Percentiles rank a stretch among this genome's conserved stretches.
These are phyloP conservation scores for Aspergillus egyptiacus DNA, from an alignment of 495 filamentous ascomycete genomes.

Conservation along the genomic window DNA sequence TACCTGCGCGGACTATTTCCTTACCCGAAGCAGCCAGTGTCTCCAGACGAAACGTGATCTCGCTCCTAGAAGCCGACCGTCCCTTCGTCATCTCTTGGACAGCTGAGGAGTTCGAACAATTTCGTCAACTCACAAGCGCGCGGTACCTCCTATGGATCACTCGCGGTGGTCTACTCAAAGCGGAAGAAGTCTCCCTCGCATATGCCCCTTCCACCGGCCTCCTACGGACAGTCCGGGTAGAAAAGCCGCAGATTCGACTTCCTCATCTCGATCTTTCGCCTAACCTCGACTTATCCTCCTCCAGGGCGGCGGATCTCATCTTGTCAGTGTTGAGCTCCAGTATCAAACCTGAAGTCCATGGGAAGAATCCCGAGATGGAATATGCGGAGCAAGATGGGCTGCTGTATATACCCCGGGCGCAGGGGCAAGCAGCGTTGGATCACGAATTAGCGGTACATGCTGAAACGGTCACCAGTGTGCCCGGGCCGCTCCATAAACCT, in stretches of 20 bases:
- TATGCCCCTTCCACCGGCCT: slow-evolving; percentile 18
- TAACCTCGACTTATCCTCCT: too few relatives aligned
- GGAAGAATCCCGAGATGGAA: not conserved
- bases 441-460: not conserved
- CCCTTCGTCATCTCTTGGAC: too few relatives aligned
- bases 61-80: too few relatives aligned
- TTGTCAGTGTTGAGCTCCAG: not conserved
- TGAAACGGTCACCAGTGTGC: not conserved
- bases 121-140: not conserved
- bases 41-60: too few relatives aligned
- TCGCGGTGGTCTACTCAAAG: slow-evolving; percentile 3
- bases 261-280: not conserved
- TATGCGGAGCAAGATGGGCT: not conserved
- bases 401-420: not conserved
- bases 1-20: too few relatives aligned
- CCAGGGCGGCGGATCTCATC: too few relatives aligned
- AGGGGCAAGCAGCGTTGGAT: not conserved
- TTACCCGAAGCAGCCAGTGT: too few relatives aligned
- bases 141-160: slow-evolving; percentile 26
- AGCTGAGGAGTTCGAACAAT: too few relatives aligned
- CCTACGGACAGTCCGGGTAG: slow-evolving; percentile 23
- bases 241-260: slow-evolving; percentile 16
- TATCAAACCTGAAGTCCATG: not conserved
- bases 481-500: not conserved
- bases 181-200: slow-evolving; percentile 9